phyloP scores from a whole-genome alignment of 768 basidiomycete species.

The Lactifluus piperatus region DNA sequence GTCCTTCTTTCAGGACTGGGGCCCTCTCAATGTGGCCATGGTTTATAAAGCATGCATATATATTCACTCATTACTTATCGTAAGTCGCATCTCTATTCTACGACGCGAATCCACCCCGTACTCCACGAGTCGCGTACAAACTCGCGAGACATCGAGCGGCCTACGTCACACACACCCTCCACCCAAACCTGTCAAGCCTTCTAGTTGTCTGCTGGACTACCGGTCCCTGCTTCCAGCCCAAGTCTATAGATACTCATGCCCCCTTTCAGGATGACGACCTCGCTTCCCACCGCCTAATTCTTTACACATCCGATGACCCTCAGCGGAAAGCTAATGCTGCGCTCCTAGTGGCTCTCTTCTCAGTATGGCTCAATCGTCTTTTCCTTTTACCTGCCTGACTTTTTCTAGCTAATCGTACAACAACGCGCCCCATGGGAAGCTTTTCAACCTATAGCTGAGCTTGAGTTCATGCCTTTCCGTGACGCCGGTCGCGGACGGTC shows the following conservation, averaged over 20 bases:
- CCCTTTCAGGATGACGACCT: conserved; percentile 61
- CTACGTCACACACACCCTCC: background rate
- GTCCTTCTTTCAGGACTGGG: conserved; percentile 93
- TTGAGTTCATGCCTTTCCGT: conserved; percentile 92
- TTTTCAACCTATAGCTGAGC: conserved; percentile 84
- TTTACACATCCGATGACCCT: conserved; percentile 85
- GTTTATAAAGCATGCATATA: conserved; percentile 89
- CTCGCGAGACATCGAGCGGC: background rate
- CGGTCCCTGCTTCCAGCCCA: background rate
- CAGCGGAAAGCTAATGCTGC: conserved; percentile 90
- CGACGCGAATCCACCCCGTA: background rate
- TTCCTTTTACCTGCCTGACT: background rate
- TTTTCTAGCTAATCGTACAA: conserved; percentile 79
- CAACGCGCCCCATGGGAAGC: conserved; percentile 89
- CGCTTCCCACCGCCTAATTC: conserved; percentile 61
- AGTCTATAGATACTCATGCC: conserved; percentile 5
- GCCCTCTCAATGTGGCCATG: conserved; percentile 86
- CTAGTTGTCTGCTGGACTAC: background rate
- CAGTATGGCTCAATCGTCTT: conserved; percentile 44
- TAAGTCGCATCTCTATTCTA: conserved; percentile 3
- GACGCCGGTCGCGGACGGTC: conserved; percentile 91
- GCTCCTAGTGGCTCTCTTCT: conserved; percentile 86
- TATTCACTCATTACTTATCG: conserved; percentile 68
- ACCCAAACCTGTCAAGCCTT: background rate
- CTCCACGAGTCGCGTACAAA: background rate